A percentile compares a stretch with the other conserved stretches of the same genome.
Conservation (phyloP, 306 rosid species). For the Gastrolobium bilobum region DNA sequence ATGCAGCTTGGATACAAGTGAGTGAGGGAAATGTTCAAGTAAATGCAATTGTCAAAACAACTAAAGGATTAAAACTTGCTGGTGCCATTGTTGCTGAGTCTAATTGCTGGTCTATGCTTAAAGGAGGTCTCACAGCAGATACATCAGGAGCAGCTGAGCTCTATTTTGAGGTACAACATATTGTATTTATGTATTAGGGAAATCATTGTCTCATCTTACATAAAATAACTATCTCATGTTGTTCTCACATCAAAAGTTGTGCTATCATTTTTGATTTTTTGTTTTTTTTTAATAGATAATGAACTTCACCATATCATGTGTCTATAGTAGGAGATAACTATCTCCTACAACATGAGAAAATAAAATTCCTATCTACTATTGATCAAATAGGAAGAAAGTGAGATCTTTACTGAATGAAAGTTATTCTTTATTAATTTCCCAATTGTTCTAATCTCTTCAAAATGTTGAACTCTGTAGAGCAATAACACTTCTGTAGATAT, state of each 20-base stretch:
- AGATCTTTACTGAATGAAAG: neutral
- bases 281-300: too few relatives aligned
- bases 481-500: conserved; percentile 59
- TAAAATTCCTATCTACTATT: too few relatives aligned
- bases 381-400: neutral
- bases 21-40: conserved; percentile 55
- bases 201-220: too few relatives aligned
- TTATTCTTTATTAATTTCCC: neutral
- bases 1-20: conserved; percentile 73
- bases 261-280: too few relatives aligned
- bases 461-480: conserved; percentile 55
- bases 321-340: too few relatives aligned
- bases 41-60: conserved; percentile 65
- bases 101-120: conserved; percentile 88
- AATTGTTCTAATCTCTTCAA: neutral
- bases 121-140: conserved; percentile 72
- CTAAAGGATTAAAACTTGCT: conserved; percentile 46
- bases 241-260: too few relatives aligned
- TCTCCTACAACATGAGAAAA: too few relatives aligned
- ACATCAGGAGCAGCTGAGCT: conserved; percentile 66
- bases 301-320: too few relatives aligned
- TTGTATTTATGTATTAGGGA: neutral
- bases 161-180: conserved; percentile 67
- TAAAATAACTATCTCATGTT: too few relatives aligned
- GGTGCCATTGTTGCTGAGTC: conserved; percentile 63